Base-by-base conservation (phyloP, 208 protist species). In the Phytomonas sp. region DNA sequence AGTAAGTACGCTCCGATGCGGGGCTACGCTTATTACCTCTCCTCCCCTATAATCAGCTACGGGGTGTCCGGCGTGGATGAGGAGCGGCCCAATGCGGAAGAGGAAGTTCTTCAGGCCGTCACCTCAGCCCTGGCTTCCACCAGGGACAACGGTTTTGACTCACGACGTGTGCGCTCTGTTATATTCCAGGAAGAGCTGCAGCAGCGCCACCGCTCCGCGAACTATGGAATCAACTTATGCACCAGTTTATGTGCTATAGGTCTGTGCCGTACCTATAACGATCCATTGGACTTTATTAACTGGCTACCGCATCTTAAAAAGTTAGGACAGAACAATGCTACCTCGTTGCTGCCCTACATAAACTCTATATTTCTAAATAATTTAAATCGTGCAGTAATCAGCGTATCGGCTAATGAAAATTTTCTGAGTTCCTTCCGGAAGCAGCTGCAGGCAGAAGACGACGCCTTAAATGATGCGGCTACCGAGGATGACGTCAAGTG, bases 171-270 rank as follows among this genome's bases (percentile, higher is more conserved):
- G 60, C 70, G 82, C 59, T 92, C 88, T 20, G 88, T 95, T 56
- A 82, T 97, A 34, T 94, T 95, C 70, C 90, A 96, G 66, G 88
- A 93, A 65, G 90, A 96, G 71, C 81, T 97, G 63, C 81, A 87
- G 76, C 89, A 96, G 71, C 82, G 89, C 29, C 93, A 97, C 75
- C 90, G 93, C 28, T 81, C 87, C 43, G 87, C 90, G 4, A 83
- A 93, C 62, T 96, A 93, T 75, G 93, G 93, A 3, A 76, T 96
- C 33, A 86, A 93, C 72, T 73, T 92, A 33, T 93, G 85, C 74
- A 86, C 87, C 2, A 79, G 79, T 0, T 78, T 93, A 31, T 93
- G 84, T 67, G 80, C 83, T 13, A 87, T 91, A 75, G 82, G 82
- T 0, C 80, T 93, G 9, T 90, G 84, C 70, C 82, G 89, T 43